Evolutionary conservation across 1,284 basidiomycete genomes (phyloP), one percentile per base, ranked within the genome.

Genomic region (Malassezia sp.): DNA sequence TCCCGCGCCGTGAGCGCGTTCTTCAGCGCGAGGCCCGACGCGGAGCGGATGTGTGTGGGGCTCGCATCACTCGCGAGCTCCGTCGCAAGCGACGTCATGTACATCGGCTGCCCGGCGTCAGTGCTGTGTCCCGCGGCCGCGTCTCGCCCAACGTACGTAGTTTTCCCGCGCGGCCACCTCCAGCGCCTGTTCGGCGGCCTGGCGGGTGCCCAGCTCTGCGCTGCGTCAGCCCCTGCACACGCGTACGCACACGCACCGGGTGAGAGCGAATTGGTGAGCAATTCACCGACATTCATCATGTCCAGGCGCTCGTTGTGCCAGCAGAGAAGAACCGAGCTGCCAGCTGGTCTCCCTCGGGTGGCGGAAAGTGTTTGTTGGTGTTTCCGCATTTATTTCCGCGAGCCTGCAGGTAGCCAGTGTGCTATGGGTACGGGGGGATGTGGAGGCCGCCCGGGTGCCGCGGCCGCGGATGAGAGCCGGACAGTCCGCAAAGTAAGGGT

Each of bases 1-100:
- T 96, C 90, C 64, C 87, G 78, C 52, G 90, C 87, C 32, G 82
- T 80, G 49, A 99, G 75, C 50, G 88, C 81, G 72, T 99, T 99
- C 79, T 97, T 99, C 74, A 99, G 77, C 15, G 90, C 90, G 41
- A 99, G 78, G 72, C 88, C 90, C 20, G 93, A 89, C 14, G 91
- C 89, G 66, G 87, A 90, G 59, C 91, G 79, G 42, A 93, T 80
- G 71, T 87, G 82, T 29, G 81, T 39, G 15, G 50, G 47, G 7
- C 59, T 52, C 2, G 45, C 31, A 40, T 65, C 65, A 45, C 56
- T 64, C 46, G 61, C 59, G 23, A 69, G 45, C 42, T 65, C 64
- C 7, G 48, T 46, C n/a, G 62, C 60, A 27, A 69, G 57, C 46
- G 60, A 60, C 31, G 49, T 55, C 61, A 65, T 61, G 52, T 67